Percentiles rank a stretch among this genome's conserved stretches.
phyloP scores from a whole-genome alignment of 176 grass and related monocot genomes.

The Elymus sibiricus region DNA sequence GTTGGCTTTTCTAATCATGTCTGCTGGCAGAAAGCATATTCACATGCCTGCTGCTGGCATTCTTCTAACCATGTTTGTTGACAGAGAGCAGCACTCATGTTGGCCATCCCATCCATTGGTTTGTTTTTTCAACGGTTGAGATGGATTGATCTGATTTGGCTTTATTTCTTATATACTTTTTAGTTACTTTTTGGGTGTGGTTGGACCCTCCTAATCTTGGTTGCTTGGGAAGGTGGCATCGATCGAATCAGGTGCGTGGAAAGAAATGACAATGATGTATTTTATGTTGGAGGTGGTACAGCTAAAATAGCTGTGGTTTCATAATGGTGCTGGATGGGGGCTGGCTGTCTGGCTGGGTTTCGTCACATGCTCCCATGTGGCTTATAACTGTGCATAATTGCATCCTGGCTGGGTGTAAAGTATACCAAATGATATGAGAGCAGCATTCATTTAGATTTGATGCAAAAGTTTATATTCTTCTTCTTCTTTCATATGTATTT shows the following conservation, averaged over 20 bases:
- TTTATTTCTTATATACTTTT: neutral
- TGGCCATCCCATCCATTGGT: neutral
- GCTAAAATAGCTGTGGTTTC: constrained; percentile 4
- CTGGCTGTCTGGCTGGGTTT: neutral
- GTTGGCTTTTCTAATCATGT: constrained; percentile 17
- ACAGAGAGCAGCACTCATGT: neutral
- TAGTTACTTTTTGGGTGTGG: neutral
- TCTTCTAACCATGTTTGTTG: neutral
- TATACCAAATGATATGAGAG: neutral
- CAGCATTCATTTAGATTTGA: neutral
- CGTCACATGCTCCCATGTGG: constrained; percentile 19
- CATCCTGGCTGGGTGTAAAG: neutral
- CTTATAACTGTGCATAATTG: neutral
- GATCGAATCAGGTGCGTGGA: constrained; percentile 21
- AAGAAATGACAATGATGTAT: constrained; percentile 1
- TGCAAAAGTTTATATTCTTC: neutral
- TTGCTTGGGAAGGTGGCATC: constrained; percentile 39
- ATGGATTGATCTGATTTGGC: constrained; percentile 16
- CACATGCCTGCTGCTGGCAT: neutral
- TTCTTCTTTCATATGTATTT: neutral
- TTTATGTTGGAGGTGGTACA: neutral
- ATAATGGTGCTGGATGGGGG: neutral
- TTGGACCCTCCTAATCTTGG: constrained; percentile 40
- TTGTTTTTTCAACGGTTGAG: neutral
- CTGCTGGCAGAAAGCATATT: constrained; percentile 7